Conservation (phyloP, 2,329 filamentous ascomycete genomes). For the Ceratocystis diversiconidia region DNA sequence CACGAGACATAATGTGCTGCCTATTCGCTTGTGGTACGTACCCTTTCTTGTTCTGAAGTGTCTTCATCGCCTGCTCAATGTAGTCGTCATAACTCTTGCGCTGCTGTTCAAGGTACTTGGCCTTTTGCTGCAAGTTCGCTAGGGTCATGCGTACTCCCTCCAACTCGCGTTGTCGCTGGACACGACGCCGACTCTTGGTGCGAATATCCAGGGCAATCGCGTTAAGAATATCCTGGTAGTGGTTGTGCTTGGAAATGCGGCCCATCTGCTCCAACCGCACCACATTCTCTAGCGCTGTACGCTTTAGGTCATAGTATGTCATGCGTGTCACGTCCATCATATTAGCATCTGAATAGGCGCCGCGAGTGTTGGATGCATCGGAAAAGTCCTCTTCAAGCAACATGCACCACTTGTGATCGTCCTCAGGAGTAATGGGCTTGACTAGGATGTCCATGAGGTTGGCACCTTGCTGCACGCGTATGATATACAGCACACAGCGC, state of each 20-base stretch:
- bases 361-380: constrained; percentile 43
- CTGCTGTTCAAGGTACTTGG: constrained; percentile 83
- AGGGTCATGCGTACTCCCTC: constrained; percentile 70
- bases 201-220: constrained; percentile 93
- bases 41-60: constrained; percentile 91
- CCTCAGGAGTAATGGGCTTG: constrained; percentile 72
- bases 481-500: constrained; percentile 92
- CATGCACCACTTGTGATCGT: constrained; percentile 75
- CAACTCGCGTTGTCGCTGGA: constrained; percentile 81
- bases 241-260: constrained; percentile 76
- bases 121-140: constrained; percentile 66
- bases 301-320: constrained; percentile 84
- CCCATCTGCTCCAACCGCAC: constrained; percentile 75
- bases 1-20: background rate
- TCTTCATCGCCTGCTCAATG: constrained; percentile 96
- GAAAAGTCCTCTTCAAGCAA: constrained; percentile 71
- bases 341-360: constrained; percentile 80
- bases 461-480: constrained; percentile 79
- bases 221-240: constrained; percentile 96
- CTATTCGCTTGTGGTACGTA: constrained; percentile 30
- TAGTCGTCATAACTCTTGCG: constrained; percentile 98
- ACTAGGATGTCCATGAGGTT: constrained; percentile 94
- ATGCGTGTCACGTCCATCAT: constrained; percentile 81
- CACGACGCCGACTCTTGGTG: constrained; percentile 83
- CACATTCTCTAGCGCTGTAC: constrained; percentile 85